phyloP scores from a whole-genome alignment of 805 yeast species.

The Zygosaccharomyces siamensis region DNA sequence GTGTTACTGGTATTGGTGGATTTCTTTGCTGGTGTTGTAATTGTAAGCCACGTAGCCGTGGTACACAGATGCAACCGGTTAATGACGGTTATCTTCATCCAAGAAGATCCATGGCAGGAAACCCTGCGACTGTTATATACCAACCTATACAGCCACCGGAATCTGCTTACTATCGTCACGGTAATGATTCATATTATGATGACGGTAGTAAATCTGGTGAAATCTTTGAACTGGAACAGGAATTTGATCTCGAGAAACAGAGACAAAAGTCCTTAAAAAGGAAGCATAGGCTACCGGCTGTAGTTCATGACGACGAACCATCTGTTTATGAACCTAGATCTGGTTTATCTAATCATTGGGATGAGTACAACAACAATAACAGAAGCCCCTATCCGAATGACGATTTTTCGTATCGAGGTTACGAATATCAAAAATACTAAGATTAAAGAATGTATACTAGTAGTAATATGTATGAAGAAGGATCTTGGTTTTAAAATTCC shows the following conservation, averaged over 20 bases:
- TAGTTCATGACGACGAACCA: conserved; percentile 11
- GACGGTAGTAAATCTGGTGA: conserved; percentile 19
- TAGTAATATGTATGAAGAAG: conserved; percentile 3
- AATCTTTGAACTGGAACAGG: conserved; percentile 31
- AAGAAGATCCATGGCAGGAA: conserved; percentile 6
- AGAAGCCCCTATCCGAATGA: conserved; percentile 13
- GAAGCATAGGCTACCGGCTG: conserved; percentile 9
- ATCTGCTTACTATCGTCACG: conserved; percentile 19
- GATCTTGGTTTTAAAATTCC: not conserved
- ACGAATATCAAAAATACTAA: conserved; percentile 6
- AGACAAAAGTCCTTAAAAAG: conserved; percentile 14
- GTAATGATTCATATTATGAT: conserved; percentile 19
- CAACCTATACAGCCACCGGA: conserved; percentile 32
- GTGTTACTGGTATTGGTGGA: conserved; percentile 47
- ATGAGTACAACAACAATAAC: conserved; percentile 7
- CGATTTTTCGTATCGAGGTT: conserved; percentile 11
- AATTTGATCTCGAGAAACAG: conserved; percentile 32
- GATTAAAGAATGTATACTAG: conserved; percentile 1
- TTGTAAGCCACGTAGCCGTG: conserved; percentile 24
- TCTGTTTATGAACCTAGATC: conserved; percentile 10
- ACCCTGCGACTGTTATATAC: conserved; percentile 30
- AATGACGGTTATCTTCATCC: conserved; percentile 16
- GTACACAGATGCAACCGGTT: conserved; percentile 6
- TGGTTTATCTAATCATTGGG: conserved; percentile 10
- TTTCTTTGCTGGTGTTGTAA: conserved; percentile 51